phyloP scores from a whole-genome alignment of 148 eudicot genomes.

The Silene uniflora region DNA sequence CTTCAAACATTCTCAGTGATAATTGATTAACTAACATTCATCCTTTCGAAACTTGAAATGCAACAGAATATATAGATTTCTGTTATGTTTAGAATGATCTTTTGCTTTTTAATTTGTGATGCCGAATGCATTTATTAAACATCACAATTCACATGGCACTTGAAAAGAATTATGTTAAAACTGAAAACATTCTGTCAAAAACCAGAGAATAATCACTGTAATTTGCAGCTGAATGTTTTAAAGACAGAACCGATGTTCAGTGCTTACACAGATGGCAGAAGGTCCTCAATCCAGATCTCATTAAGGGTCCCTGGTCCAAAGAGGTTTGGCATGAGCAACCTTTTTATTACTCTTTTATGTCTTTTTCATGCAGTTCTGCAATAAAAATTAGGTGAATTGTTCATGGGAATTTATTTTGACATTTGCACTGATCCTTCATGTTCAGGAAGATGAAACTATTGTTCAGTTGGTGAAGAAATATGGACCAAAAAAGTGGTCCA shows the following conservation, averaged over 20 bases:
- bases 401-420: background rate
- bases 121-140: background rate
- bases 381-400: background rate
- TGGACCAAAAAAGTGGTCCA: slow-evolving; percentile 96
- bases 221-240: slow-evolving; percentile 85
- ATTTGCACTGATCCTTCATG: background rate
- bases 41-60: background rate
- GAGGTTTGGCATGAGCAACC: slow-evolving; percentile 46
- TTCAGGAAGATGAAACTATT: slow-evolving; percentile 83
- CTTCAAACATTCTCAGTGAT: background rate
- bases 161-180: background rate
- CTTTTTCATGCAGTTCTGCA: background rate
- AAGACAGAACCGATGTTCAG: slow-evolving; percentile 93
- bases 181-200: background rate
- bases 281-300: slow-evolving; percentile 90
- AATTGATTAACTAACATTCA: background rate
- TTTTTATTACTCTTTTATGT: background rate
- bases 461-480: slow-evolving; percentile 68
- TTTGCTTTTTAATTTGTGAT: background rate
- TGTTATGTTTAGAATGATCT: background rate
- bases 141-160: background rate
- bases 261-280: slow-evolving; percentile 99
- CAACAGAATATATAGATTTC: background rate
- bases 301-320: slow-evolving; percentile 99
- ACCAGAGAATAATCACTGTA: slow-evolving; percentile 5